Percentiles rank a stretch among this genome's conserved stretches.
Evolutionary conservation across 2,329 filamentous ascomycete genomes (phyloP).

Genomic region (Hymenoscyphus scutula): DNA sequence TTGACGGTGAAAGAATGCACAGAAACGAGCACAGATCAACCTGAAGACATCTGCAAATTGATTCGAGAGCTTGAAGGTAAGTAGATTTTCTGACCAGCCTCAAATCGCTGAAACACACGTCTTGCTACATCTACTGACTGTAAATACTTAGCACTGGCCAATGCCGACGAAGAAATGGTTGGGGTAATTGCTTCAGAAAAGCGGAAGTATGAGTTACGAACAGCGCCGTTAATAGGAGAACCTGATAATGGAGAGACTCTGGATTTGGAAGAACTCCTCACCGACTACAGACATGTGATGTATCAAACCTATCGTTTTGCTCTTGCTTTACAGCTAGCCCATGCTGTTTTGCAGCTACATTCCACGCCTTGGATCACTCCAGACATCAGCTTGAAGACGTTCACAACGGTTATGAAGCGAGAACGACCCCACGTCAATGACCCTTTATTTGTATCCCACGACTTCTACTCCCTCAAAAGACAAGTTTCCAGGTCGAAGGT

Average conservation of each 20-base stretch:
- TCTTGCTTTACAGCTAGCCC: neutral
- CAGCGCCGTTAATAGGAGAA: neutral
- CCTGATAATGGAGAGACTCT: neutral
- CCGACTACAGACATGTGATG: neutral
- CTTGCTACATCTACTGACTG: neutral
- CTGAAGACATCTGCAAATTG: neutral
- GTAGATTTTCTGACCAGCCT: neutral
- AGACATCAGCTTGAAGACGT: neutral
- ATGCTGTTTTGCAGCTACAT: neutral
- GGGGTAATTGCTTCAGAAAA: neutral
- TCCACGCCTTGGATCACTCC: neutral
- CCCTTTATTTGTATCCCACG: neutral
- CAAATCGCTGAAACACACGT: neutral
- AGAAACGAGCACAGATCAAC: neutral
- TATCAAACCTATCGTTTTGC: neutral
- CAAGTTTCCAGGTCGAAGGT: neutral
- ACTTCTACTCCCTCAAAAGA: constrained; percentile 1
- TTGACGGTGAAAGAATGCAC: neutral
- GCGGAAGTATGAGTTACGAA: neutral
- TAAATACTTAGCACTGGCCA: neutral
- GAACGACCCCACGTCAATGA: neutral
- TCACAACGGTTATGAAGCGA: neutral
- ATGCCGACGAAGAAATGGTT: neutral
- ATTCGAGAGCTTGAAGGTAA: neutral
- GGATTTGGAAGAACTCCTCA: neutral